phyloP scores from a whole-genome alignment of 495 filamentous ascomycete genomes.

The Neurospora sp. region DNA sequence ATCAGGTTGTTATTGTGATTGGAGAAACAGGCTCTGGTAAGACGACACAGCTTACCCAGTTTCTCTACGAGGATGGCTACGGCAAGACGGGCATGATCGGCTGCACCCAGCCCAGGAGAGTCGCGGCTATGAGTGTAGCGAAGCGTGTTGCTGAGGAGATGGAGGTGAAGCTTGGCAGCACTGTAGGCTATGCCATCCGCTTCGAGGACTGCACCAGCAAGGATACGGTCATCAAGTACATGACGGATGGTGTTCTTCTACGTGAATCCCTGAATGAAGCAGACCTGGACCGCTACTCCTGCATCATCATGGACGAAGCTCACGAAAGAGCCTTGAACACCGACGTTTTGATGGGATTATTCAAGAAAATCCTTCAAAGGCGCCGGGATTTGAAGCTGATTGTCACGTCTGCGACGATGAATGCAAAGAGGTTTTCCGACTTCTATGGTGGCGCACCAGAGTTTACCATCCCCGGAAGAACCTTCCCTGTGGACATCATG shows the following conservation, averaged over 20 bases:
- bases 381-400: constrained; percentile 91
- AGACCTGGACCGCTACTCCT: constrained; percentile 94
- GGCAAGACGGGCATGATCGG: constrained; percentile 80
- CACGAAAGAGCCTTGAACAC: constrained; percentile 96
- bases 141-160: constrained; percentile 99
- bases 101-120: constrained; percentile 89
- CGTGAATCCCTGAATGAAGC: constrained; percentile 85
- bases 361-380: constrained; percentile 91
- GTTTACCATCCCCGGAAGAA: constrained; percentile 92
- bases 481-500: constrained; percentile 95
- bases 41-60: constrained; percentile 93
- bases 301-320: constrained; percentile 99
- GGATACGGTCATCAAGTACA: constrained; percentile 95
- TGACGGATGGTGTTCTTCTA: constrained; percentile 96
- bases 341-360: constrained; percentile 92
- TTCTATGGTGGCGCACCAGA: constrained; percentile 98
- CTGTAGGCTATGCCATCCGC: constrained; percentile 94
- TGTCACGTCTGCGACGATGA: constrained; percentile 98
- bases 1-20: constrained; percentile 93
- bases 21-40: constrained; percentile 96
- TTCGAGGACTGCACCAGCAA: constrained; percentile 98
- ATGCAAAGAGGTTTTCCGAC: constrained; percentile 86
- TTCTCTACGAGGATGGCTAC: constrained; percentile 90
- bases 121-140: constrained; percentile 97
- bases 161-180: constrained; percentile 83